Conservation (phyloP, 108 stramenopile genomes). For the Chaetoceros tenuissimus region DNA sequence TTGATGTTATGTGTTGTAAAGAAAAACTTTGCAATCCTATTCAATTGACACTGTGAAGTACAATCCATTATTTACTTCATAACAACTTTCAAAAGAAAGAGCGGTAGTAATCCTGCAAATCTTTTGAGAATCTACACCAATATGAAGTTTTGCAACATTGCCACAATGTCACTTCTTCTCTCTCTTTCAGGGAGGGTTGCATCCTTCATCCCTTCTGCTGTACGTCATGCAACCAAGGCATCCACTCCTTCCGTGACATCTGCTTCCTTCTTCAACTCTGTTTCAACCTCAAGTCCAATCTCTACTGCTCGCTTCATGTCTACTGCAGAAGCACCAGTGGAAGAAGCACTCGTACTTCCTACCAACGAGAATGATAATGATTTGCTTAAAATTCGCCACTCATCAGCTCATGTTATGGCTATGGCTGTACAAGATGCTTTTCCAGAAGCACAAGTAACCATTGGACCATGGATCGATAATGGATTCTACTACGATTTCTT, state of each 20-base stretch:
- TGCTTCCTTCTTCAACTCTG: not conserved
- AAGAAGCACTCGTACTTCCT: constrained; percentile 58
- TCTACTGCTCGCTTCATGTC: constrained; percentile 17
- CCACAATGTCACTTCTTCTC: not conserved
- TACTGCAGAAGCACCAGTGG: constrained; percentile 10
- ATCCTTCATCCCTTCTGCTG: not conserved
- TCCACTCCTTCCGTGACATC: too few relatives aligned
- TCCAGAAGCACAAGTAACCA: constrained; percentile 92
- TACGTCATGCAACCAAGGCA: too few relatives aligned
- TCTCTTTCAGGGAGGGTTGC: not conserved
- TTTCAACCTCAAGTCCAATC: not conserved
- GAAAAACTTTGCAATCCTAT: too few relatives aligned
- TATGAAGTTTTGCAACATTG: not conserved
- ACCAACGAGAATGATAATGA: constrained; percentile 89
- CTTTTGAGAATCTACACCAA: too few relatives aligned
- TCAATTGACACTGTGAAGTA: too few relatives aligned
- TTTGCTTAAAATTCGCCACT: constrained; percentile 88
- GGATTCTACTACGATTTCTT: constrained; percentile 98
- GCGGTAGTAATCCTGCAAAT: too few relatives aligned
- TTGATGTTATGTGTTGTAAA: too few relatives aligned
- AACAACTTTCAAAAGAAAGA: too few relatives aligned
- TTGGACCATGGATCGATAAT: constrained; percentile 97
- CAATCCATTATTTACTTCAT: too few relatives aligned
- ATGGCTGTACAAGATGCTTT: constrained; percentile 94
- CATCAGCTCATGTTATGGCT: constrained; percentile 96